Evolutionary conservation across 2,329 filamentous ascomycete species (phyloP).

Genomic region (Paracamarosporium sp.): DNA sequence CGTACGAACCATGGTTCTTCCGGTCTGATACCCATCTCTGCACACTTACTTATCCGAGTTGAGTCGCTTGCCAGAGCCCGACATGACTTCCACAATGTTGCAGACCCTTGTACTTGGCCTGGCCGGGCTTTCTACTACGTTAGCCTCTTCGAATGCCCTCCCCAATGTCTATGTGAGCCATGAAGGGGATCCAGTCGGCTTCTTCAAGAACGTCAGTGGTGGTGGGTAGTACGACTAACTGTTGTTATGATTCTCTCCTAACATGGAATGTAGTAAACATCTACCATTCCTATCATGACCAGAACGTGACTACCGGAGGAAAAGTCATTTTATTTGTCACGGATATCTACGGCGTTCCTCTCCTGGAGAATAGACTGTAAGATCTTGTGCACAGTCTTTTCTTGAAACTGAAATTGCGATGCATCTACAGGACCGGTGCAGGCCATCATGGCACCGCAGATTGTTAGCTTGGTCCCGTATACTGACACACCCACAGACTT

Average conservation of each 20-base stretch:
- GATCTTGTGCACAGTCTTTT: no score
- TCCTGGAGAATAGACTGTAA: constrained; percentile 41
- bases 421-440: no score
- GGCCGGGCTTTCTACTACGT: background rate
- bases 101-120: background rate
- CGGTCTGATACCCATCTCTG: background rate
- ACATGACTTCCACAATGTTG: background rate
- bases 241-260: background rate
- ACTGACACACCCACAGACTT: constrained; percentile 21
- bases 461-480: no score
- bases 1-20: background rate
- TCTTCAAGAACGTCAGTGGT: constrained; percentile 30
- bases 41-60: background rate
- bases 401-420: no score
- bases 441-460: no score
- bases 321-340: constrained; percentile 40
- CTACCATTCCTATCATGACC: constrained; percentile 19
- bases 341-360: constrained; percentile 42
- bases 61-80: background rate
- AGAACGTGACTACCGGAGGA: constrained; percentile 6
- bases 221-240: constrained; percentile 24
- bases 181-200: constrained; percentile 1
- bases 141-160: background rate
- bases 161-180: background rate
- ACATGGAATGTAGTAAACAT: constrained; percentile 17